phyloP scores from a whole-genome alignment of 108 stramenopile genomes.

The Cyclotella sp. region DNA sequence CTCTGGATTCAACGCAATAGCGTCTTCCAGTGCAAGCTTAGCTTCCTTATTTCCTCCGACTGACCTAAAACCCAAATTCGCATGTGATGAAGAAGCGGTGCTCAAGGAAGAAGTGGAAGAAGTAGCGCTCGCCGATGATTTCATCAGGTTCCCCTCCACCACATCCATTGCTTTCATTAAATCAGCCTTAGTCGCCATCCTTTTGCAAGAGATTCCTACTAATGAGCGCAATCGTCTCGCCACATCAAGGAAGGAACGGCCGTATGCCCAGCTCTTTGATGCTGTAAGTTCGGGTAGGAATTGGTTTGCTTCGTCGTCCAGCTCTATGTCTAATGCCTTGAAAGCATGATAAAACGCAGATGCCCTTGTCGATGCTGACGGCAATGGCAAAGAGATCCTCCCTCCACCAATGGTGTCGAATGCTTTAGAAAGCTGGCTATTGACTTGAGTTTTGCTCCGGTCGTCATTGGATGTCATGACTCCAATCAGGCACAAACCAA shows the following conservation, averaged over 20 bases:
- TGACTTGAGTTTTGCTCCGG: slow-evolving; percentile 30
- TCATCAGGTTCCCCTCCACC: slow-evolving; percentile 9
- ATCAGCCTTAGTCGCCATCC: slow-evolving; percentile 36
- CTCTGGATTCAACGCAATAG: slow-evolving; percentile 67
- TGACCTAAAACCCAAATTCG: slow-evolving; percentile 48
- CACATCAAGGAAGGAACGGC: slow-evolving; percentile 52
- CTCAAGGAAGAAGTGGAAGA: slow-evolving; percentile 22
- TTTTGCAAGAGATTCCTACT: not conserved
- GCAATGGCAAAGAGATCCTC: slow-evolving; percentile 57
- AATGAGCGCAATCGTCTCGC: slow-evolving; percentile 47
- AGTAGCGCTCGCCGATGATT: not conserved
- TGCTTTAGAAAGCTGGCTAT: slow-evolving; percentile 22
- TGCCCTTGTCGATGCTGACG: slow-evolving; percentile 56
- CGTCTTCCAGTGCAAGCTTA: slow-evolving; percentile 77
- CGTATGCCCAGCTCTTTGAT: slow-evolving; percentile 64
- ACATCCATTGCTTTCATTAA: slow-evolving; percentile 53
- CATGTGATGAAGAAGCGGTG: slow-evolving; percentile 2
- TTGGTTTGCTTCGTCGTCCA: slow-evolving; percentile 41
- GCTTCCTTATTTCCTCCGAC: slow-evolving; percentile 84
- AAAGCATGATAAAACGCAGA: slow-evolving; percentile 63
- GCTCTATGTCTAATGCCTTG: slow-evolving; percentile 34
- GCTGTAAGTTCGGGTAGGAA: slow-evolving; percentile 59
- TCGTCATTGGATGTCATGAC: slow-evolving; percentile 74
- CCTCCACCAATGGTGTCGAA: slow-evolving; percentile 64
- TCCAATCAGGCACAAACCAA: slow-evolving; percentile 73